A percentile compares a stretch with the other conserved stretches of the same genome.
Evolutionary conservation across 129 eudicot genomes (phyloP).

Genomic region (Tagetes patula): DNA sequence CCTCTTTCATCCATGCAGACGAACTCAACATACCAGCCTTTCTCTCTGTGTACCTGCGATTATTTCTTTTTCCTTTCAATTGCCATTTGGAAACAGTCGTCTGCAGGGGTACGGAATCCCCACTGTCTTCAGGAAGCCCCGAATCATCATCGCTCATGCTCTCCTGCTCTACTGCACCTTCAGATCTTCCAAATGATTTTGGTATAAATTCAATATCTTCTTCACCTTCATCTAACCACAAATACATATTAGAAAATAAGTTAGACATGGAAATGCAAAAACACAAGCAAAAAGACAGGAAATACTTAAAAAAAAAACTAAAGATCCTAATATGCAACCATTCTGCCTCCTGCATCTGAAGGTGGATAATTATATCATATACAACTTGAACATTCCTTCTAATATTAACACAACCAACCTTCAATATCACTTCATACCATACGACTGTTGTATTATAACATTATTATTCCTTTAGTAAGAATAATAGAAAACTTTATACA

Average conservation of each 20-base stretch:
- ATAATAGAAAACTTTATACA: neutral
- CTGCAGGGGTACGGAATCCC: conserved; percentile 35
- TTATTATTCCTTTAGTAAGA: neutral
- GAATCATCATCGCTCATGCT: conserved; percentile 62
- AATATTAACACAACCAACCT: neutral
- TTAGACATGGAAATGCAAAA: too few species aligned
- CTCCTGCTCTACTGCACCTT: conserved; percentile 46
- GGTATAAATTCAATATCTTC: conserved; percentile 63
- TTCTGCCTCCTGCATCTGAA: neutral
- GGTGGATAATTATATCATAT: neutral
- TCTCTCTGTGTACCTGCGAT: conserved; percentile 49
- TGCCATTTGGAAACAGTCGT: conserved; percentile 77
- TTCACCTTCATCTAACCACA: conserved; percentile 61
- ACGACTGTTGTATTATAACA: neutral
- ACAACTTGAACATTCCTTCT: neutral
- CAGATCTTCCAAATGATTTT: conserved; percentile 56
- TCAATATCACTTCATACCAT: neutral
- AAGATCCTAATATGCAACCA: neutral
- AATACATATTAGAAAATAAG: neutral
- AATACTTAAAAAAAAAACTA: neutral
- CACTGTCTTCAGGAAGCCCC: conserved; percentile 41
- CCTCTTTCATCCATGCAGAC: conserved; percentile 23
- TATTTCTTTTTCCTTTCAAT: conserved; percentile 80
- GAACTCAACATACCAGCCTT: conserved; percentile 28
- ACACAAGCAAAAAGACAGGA: neutral